A percentile compares a stretch with the other conserved stretches of the same genome.
phyloP scores from a whole-genome alignment of 2,329 filamentous ascomycete genomes.

The Myriosclerotinia scirpicola region DNA sequence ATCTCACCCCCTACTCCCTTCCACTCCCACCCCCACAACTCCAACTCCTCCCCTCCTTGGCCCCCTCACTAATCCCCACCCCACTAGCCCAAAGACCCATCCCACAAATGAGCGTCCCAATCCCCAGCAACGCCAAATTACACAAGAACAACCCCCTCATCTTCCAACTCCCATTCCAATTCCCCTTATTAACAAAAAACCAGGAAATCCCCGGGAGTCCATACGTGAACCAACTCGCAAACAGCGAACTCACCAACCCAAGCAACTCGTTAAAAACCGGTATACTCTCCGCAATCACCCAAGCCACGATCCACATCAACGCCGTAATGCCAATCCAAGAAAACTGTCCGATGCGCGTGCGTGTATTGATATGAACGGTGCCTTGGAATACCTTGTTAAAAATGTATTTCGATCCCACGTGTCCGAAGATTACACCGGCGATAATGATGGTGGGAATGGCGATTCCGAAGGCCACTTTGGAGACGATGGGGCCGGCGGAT shows the following conservation, averaged over 20 bases:
- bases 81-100: conserved; percentile 27
- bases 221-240: conserved; percentile 58
- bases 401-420: conserved; percentile 65
- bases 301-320: conserved; percentile 59
- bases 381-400: conserved; percentile 61
- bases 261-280: conserved; percentile 67
- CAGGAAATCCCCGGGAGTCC: conserved; percentile 50
- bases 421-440: conserved; percentile 68
- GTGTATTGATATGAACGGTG: conserved; percentile 41
- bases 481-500: too few relatives aligned
- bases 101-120: conserved; percentile 14
- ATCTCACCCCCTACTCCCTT: too few relatives aligned
- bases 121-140: conserved; percentile 18
- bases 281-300: conserved; percentile 66
- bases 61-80: background rate
- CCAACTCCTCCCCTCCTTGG: background rate
- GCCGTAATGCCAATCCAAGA: conserved; percentile 60
- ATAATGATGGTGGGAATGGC: conserved; percentile 54
- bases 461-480: too few relatives aligned
- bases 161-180: conserved; percentile 34
- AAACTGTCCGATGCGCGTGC: conserved; percentile 51
- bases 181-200: conserved; percentile 49
- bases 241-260: conserved; percentile 56
- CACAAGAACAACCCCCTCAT: conserved; percentile 9
- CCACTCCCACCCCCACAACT: background rate